Conservation (phyloP, 1,284 basidiomycete species). For the Sparassis latifolia region DNA sequence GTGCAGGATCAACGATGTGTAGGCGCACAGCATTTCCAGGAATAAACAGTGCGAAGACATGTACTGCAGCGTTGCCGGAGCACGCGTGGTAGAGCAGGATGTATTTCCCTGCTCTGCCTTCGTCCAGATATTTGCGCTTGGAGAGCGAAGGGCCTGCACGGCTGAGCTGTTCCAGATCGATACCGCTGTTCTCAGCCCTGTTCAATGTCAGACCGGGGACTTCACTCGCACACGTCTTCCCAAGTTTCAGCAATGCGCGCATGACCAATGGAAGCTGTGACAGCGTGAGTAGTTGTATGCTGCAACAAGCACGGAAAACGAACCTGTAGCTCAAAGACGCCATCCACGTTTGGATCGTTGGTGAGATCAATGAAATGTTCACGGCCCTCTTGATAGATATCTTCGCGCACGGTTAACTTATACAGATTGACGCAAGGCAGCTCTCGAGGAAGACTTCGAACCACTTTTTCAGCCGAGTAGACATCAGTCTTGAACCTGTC, state of each 20-base stretch:
- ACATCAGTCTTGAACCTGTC: slow-evolving; percentile 62
- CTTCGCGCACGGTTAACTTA: slow-evolving; percentile 81
- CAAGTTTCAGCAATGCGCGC: slow-evolving; percentile 81
- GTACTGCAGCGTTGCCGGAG: slow-evolving; percentile 68
- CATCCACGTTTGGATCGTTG: slow-evolving; percentile 94
- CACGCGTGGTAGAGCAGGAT: slow-evolving; percentile 91
- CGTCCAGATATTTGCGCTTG: slow-evolving; percentile 71
- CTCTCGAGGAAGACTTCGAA: slow-evolving; percentile 78
- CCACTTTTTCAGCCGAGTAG: slow-evolving; percentile 73
- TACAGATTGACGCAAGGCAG: slow-evolving; percentile 77
- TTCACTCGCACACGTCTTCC: slow-evolving; percentile 74
- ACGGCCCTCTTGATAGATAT: slow-evolving; percentile 78
- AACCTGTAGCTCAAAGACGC: slow-evolving; percentile 91
- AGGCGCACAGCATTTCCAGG: slow-evolving; percentile 70
- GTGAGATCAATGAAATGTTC: slow-evolving; percentile 89
- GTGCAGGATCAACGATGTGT: slow-evolving; percentile 88
- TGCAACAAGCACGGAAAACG: slow-evolving; percentile 1
- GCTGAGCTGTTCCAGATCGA: slow-evolving; percentile 84
- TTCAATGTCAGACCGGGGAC: slow-evolving; percentile 72
- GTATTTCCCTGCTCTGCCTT: slow-evolving; percentile 71
- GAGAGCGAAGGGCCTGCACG: slow-evolving; percentile 52
- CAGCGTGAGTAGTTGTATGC: slow-evolving; percentile 4
- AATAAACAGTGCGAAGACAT: slow-evolving; percentile 89
- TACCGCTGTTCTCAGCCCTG: slow-evolving; percentile 77
- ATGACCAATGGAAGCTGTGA: slow-evolving; percentile 77